Percentiles rank a stretch among this genome's conserved stretches.
These are phyloP conservation scores for Theileria luwenshuni DNA, from an alignment of 169 alveolate genomes.

Conservation along the genomic window DNA sequence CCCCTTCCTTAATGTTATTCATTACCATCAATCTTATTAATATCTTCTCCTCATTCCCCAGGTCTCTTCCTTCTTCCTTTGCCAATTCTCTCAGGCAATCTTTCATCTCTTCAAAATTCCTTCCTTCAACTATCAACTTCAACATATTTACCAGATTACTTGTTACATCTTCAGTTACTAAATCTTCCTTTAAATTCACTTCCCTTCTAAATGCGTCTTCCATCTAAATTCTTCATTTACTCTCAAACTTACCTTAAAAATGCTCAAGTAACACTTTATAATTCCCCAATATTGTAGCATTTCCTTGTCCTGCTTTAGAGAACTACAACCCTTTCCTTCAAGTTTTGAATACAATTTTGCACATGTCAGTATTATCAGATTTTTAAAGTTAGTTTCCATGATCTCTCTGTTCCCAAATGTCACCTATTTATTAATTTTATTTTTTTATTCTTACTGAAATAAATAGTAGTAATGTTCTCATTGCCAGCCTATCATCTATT, in stretches of 20 bases:
- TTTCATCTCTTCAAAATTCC: slow-evolving; percentile 8
- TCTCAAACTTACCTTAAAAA: background rate
- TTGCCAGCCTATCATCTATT: slow-evolving; percentile 15
- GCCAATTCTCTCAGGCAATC: background rate
- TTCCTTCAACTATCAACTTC: too few species aligned
- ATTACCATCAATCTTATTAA: background rate
- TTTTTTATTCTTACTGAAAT: slow-evolving; percentile 3
- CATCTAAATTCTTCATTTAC: background rate
- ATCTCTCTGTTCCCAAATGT: slow-evolving; percentile 19
- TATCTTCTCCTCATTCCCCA: slow-evolving; percentile 1
- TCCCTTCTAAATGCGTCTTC: slow-evolving; percentile 6
- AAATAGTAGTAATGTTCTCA: slow-evolving; percentile 32
- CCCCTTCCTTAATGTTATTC: background rate
- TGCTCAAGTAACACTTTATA: background rate
- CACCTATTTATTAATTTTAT: background rate
- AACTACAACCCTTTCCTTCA: background rate
- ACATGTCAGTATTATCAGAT: slow-evolving; percentile 1
- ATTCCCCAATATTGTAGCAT: slow-evolving; percentile 2
- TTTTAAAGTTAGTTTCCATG: background rate
- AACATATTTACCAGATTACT: too few species aligned
- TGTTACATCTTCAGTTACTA: background rate
- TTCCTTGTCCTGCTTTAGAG: too few species aligned
- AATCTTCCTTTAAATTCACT: slow-evolving; percentile 2
- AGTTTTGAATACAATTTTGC: background rate
- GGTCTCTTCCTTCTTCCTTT: background rate